Evolutionary conservation across 129 eudicot genomes (phyloP).

Genomic region (Artemisia argyi): DNA sequence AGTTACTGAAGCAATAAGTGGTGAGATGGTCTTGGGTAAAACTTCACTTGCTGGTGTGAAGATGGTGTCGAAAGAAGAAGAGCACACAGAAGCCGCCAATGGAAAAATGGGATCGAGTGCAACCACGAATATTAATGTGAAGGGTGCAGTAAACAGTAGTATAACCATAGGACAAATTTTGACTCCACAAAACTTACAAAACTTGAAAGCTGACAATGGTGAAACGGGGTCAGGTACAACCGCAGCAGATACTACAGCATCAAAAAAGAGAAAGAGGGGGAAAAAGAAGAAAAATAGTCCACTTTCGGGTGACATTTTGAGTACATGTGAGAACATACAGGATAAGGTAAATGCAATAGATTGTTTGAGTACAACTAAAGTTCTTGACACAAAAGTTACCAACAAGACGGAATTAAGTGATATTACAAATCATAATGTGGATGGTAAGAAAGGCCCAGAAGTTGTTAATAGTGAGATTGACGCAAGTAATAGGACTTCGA

Average conservation of each 20-base stretch:
- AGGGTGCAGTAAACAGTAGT: not conserved
- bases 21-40: slow-evolving; percentile 13
- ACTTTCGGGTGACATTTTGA: not conserved
- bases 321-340: no score
- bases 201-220: slow-evolving; percentile 12
- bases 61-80: not conserved
- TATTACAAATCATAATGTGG: not conserved
- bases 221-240: slow-evolving; percentile 21
- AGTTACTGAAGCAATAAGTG: not conserved
- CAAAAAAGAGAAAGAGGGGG: slow-evolving; percentile 8
- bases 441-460: slow-evolving; percentile 13
- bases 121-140: slow-evolving; percentile 14
- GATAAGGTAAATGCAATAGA: not conserved
- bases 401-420: no score
- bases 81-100: no score
- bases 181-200: not conserved
- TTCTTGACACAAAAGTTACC: not conserved
- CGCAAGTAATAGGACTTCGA: not conserved
- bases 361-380: not conserved
- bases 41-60: slow-evolving; percentile 2
- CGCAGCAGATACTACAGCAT: not conserved
- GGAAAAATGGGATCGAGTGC: not conserved
- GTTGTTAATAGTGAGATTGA: slow-evolving; percentile 13
- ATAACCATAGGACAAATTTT: not conserved
- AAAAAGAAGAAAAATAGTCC: slow-evolving; percentile 3